Evolutionary conservation across 2,329 filamentous ascomycete species (phyloP).

Genomic region (Talaromyces sp.): DNA sequence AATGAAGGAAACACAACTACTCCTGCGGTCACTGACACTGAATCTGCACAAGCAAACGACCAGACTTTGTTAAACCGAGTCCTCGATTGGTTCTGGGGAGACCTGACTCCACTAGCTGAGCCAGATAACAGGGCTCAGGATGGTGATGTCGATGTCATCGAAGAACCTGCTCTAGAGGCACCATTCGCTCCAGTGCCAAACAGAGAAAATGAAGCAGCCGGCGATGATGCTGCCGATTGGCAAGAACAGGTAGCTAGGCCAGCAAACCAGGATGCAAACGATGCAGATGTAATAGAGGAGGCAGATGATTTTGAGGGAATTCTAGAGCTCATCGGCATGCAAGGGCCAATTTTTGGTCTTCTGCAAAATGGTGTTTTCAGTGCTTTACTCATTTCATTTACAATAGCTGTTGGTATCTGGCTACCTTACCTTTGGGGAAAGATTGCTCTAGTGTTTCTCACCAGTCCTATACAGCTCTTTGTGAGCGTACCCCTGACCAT

Average conservation of each 20-base stretch:
- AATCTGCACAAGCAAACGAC: slow-evolving; percentile 9
- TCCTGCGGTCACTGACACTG: not conserved
- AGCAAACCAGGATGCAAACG: slow-evolving; percentile 49
- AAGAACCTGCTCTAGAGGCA: slow-evolving; percentile 54
- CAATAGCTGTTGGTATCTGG: slow-evolving; percentile 79
- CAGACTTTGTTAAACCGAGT: slow-evolving; percentile 21
- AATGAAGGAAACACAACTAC: not conserved
- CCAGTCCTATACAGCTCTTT: slow-evolving; percentile 65
- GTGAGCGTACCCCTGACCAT: slow-evolving; percentile 66
- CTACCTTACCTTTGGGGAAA: slow-evolving; percentile 90
- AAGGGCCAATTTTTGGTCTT: slow-evolving; percentile 80
- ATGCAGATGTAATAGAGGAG: slow-evolving; percentile 55
- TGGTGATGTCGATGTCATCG: slow-evolving; percentile 53
- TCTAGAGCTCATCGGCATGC: slow-evolving; percentile 93
- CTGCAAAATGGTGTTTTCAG: slow-evolving; percentile 96
- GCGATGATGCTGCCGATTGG: slow-evolving; percentile 23
- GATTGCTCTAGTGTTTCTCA: slow-evolving; percentile 69
- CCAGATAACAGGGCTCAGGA: slow-evolving; percentile 43
- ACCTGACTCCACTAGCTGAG: slow-evolving; percentile 22
- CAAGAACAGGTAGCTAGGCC: slow-evolving; percentile 56
- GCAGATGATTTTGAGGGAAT: slow-evolving; percentile 94
- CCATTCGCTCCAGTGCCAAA: slow-evolving; percentile 53
- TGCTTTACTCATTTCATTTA: slow-evolving; percentile 79
- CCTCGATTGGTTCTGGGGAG: slow-evolving; percentile 43
- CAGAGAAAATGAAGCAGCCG: slow-evolving; percentile 34